Percentiles rank a stretch among this genome's conserved stretches.
Evolutionary conservation across 2,329 filamentous ascomycete genomes (phyloP).

Genomic region (Cladophialophora bantiana): DNA sequence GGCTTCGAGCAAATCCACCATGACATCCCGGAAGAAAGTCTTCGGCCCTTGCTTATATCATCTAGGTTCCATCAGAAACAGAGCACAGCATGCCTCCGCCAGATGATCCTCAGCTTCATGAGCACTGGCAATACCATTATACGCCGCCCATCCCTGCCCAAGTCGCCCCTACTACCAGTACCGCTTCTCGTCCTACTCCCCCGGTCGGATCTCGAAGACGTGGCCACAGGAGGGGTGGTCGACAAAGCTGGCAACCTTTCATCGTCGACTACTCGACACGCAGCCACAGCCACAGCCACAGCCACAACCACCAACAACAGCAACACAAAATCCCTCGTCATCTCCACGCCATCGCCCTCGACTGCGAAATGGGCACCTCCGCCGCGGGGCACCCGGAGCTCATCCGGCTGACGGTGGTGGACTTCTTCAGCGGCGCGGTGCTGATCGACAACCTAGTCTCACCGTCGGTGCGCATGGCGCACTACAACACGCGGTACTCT

Average conservation of each 20-base stretch:
- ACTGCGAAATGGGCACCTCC: constrained; percentile 64
- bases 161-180: too few relatives aligned
- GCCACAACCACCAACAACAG: not conserved
- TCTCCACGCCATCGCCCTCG: constrained; percentile 53
- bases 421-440: constrained; percentile 57
- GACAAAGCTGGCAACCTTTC: constrained; percentile 3
- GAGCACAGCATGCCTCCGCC: constrained; percentile 13
- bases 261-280: too few relatives aligned
- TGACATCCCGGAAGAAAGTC: not conserved
- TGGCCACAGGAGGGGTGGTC: not conserved
- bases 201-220: not conserved
- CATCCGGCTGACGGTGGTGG: constrained; percentile 60
- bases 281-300: not conserved
- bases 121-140: constrained; percentile 23
- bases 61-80: constrained; percentile 7
- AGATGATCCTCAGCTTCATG: constrained; percentile 9
- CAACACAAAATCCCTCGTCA: not conserved
- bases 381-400: constrained; percentile 57
- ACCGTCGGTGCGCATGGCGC: constrained; percentile 55
- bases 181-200: not conserved
- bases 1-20: not conserved
- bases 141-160: constrained; percentile 8
- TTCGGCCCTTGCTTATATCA: constrained; percentile 15
- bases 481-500: constrained; percentile 60
- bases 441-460: constrained; percentile 61